Base-by-base conservation (phyloP, 2,329 filamentous ascomycete species). In the Thermoascus crustaceus region DNA sequence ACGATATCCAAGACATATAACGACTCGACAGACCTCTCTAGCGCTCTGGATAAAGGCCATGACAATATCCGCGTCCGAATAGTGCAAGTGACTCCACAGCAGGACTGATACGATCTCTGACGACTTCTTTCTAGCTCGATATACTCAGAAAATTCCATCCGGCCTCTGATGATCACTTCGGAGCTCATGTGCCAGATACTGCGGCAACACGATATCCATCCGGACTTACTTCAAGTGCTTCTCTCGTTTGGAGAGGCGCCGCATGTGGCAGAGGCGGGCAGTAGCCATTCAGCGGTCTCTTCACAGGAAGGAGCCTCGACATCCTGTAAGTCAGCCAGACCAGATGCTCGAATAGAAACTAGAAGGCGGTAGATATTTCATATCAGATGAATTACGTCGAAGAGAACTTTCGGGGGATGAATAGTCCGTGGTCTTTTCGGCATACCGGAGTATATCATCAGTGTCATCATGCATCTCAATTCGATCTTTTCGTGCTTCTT, bases 371-470 rank as follows among this genome's bases (percentile, higher is more conserved):
- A 40, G 38, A 38, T 26, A 20, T 42, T 5, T 21, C 17, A 17
- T 42, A 42, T 14, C 36, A 39, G 29, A 35, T 39, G 11, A 21
- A 30, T 23, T 42, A 42, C 29, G 32, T 30, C 18, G 39, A 42
- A 23, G 32, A 35, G 21, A 42, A 42, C 11, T 32, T 30, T 8
- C 31, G 36, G 22, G 20, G 20, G 5, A 1, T n/a, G 6, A 22
- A 23, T 14, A 39, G 27, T 7, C 30, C 19, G 6, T 42, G 37
- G 30, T 42, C 39, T 11, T 23, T 38, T 14, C 38, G 39, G 16
- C 39, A 42, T 22, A 42, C 37, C 4, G 37, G 36, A n/a, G 27
- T 42, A 9, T 42, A 42, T 23, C 39, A 42, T 24, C 37, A 42
- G 10, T n/a, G n/a, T n/a, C n/a, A n/a, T n/a, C 32, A 34, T 19